These are phyloP conservation scores for Aspergillus bridgeri DNA, from an alignment of 495 filamentous ascomycete genomes.

Conservation along the genomic window DNA sequence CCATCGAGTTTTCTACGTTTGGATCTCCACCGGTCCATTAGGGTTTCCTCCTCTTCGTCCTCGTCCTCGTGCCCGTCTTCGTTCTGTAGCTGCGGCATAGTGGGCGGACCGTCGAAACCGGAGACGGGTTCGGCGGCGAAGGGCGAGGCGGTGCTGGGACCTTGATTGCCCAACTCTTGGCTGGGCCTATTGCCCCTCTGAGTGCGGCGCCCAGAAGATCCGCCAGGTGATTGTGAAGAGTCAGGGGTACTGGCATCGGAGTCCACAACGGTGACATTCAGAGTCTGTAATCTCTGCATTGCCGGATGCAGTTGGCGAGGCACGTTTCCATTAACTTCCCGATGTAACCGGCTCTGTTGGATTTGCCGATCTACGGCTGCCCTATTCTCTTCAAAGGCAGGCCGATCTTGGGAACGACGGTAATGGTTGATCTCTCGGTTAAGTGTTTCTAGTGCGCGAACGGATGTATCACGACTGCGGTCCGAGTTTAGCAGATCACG, in stretches of 20 bases:
- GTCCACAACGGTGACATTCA: conserved; percentile 14
- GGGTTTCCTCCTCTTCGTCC: conserved; percentile 26
- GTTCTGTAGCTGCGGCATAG: conserved; percentile 27
- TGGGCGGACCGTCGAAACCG: conserved; percentile 32
- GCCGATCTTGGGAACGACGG: conserved; percentile 19
- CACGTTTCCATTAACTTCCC: conserved; percentile 13
- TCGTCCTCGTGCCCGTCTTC: neutral
- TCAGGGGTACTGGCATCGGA: conserved; percentile 10
- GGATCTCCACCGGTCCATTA: conserved; percentile 38
- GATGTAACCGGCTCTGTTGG: conserved; percentile 16
- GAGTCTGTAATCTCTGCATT: conserved; percentile 12
- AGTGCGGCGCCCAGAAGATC: conserved; percentile 14
- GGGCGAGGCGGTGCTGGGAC: conserved; percentile 10
- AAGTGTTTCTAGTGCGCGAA: conserved; percentile 37
- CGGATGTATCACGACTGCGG: conserved; percentile 35
- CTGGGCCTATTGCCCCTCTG: conserved; percentile 13
- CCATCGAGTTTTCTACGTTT: conserved; percentile 77
- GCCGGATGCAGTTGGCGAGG: conserved; percentile 11
- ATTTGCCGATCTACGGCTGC: conserved; percentile 27
- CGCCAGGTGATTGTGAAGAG: conserved; percentile 9
- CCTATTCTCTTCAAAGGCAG: conserved; percentile 26
- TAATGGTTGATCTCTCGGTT: conserved; percentile 38
- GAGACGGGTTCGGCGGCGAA: conserved; percentile 47
- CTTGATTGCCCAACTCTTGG: conserved; percentile 8
- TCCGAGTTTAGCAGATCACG: conserved; percentile 40